These are phyloP conservation scores for Calonectria montana DNA, from an alignment of 2,329 filamentous ascomycete species.

Conservation along the genomic window DNA sequence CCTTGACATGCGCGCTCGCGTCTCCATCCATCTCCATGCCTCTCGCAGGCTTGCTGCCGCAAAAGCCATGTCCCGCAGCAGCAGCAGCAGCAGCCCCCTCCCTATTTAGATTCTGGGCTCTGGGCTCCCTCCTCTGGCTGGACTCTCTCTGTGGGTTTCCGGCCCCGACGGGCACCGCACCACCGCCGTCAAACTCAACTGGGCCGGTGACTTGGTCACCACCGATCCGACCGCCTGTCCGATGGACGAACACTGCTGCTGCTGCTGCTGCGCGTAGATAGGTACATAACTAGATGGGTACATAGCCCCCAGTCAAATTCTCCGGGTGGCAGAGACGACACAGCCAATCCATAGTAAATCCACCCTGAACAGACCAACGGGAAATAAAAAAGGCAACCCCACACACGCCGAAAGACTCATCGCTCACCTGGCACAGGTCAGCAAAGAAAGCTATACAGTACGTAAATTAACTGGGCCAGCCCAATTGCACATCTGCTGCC, in stretches of 20 bases:
- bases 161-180: conserved; percentile 11
- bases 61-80: conserved; percentile 25
- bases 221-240: background rate
- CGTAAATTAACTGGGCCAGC: conserved; percentile 3
- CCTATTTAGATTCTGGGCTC: background rate
- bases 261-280: background rate
- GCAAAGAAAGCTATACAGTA: conserved; percentile 1
- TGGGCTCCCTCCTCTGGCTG: no score
- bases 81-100: background rate
- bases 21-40: conserved; percentile 25
- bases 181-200: background rate
- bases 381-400: background rate
- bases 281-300: background rate
- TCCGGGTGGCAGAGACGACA: conserved; percentile 11
- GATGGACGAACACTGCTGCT: background rate
- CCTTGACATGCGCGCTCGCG: background rate
- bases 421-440: background rate
- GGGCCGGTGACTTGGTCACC: background rate
- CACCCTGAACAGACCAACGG: background rate
- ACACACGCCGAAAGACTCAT: conserved; percentile 5
- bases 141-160: conserved; percentile 16
- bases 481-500: background rate
- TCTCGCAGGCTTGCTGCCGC: conserved; percentile 30
- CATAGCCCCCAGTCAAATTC: conserved; percentile 10
- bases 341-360: background rate